Evolutionary conservation across 768 basidiomycete species (phyloP).

Genomic region (Termitomyces sp.): DNA sequence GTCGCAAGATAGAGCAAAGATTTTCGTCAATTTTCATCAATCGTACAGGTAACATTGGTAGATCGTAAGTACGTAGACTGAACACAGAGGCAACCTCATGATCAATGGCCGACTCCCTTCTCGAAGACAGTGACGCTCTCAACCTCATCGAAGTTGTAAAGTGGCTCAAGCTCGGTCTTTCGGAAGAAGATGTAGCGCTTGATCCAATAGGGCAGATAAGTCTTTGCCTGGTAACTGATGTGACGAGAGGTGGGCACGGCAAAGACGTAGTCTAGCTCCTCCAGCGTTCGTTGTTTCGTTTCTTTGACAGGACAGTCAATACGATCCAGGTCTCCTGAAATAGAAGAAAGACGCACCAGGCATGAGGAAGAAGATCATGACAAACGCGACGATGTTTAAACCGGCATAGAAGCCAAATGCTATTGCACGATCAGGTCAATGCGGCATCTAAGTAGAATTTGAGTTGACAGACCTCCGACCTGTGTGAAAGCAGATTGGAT

Average conservation of each 20-base stretch:
- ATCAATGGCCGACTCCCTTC: constrained; percentile 37
- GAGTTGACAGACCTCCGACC: constrained; percentile 31
- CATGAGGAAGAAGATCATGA: constrained; percentile 57
- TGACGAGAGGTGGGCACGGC: constrained; percentile 49
- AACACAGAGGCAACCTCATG: background rate
- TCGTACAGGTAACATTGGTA: background rate
- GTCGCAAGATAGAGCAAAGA: too few relatives aligned
- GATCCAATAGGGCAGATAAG: constrained; percentile 51
- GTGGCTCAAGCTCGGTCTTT: constrained; percentile 36
- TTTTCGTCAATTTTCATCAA: background rate
- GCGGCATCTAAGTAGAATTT: background rate
- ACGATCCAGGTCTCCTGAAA: background rate
- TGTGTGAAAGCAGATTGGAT: constrained; percentile 44
- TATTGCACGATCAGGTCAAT: constrained; percentile 6
- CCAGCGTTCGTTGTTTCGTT: constrained; percentile 53
- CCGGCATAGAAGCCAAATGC: constrained; percentile 62
- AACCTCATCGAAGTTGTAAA: constrained; percentile 55
- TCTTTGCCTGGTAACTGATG: constrained; percentile 40
- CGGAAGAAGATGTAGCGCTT: constrained; percentile 44
- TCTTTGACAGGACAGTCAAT: constrained; percentile 25
- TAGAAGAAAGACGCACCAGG: constrained; percentile 38
- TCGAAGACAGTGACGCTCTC: constrained; percentile 43
- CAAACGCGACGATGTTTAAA: constrained; percentile 46
- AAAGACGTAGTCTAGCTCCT: constrained; percentile 51
- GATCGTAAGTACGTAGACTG: background rate